Percentiles rank a stretch among this genome's conserved stretches.
These are phyloP conservation scores for Pholiota conissans DNA, from an alignment of 768 basidiomycete species.

Conservation along the genomic window DNA sequence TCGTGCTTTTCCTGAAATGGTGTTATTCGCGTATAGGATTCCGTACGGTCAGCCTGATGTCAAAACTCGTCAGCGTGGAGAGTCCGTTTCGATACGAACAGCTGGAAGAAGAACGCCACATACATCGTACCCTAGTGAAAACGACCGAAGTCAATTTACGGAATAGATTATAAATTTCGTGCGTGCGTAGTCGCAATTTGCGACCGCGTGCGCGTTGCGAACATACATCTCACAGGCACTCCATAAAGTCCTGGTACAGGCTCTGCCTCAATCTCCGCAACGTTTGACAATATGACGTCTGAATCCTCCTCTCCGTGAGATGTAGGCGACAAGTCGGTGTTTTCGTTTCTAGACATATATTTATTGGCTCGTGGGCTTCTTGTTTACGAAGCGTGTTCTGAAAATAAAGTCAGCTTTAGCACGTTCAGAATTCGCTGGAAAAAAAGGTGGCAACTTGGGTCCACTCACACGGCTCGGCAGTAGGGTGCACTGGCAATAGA, in stretches of 20 bases:
- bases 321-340: conserved; percentile 40
- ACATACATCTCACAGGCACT: conserved; percentile 79
- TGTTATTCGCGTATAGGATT: conserved; percentile 78
- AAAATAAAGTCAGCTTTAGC: neutral
- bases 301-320: conserved; percentile 70
- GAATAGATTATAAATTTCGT: conserved; percentile 8
- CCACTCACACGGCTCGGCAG: conserved; percentile 5
- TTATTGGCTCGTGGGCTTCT: conserved; percentile 21
- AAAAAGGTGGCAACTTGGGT: neutral
- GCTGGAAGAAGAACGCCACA: conserved; percentile 33
- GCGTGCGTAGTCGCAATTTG: conserved; percentile 12
- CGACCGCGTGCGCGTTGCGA: conserved; percentile 13
- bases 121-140: conserved; percentile 78
- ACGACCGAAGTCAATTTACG: conserved; percentile 17
- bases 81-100: conserved; percentile 18
- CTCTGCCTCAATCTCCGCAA: conserved; percentile 60
- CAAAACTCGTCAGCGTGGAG: conserved; percentile 7
- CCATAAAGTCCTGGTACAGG: conserved; percentile 77
- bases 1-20: conserved; percentile 86
- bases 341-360: conserved; percentile 29
- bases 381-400: neutral
- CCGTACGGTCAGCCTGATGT: conserved; percentile 76
- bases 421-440: neutral
- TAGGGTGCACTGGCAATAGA: neutral
- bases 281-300: conserved; percentile 49